phyloP scores from a whole-genome alignment of 345 rosid species.

The Firmiana major region DNA sequence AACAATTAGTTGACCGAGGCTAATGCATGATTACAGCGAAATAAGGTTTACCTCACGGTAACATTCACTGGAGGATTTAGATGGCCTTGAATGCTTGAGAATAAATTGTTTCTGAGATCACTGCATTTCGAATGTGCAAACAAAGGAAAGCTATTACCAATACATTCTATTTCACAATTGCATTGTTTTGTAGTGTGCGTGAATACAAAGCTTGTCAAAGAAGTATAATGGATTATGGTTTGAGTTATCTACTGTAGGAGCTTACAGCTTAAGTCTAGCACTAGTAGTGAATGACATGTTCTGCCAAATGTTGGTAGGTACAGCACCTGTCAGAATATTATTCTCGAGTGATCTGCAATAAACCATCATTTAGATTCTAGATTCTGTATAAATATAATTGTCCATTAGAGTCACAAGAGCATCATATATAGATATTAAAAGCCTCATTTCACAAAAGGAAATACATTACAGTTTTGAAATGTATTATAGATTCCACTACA shows the following conservation, averaged over 20 bases:
- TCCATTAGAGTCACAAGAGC: neutral
- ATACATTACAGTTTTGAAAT: neutral
- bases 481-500: neutral
- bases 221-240: neutral
- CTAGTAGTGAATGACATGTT: conserved; percentile 38
- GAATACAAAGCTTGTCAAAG: conserved; percentile 1
- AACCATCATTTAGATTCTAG: conserved; percentile 5
- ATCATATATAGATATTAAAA: neutral
- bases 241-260: conserved; percentile 5
- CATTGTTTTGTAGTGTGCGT: neutral
- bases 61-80: conserved; percentile 66
- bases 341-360: conserved; percentile 65
- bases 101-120: conserved; percentile 71
- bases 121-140: conserved; percentile 34
- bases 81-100: conserved; percentile 57
- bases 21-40: neutral
- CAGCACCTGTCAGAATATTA: conserved; percentile 61
- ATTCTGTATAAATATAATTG: neutral
- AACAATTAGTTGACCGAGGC: neutral
- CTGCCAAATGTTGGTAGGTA: conserved; percentile 61
- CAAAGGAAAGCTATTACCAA: neutral
- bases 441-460: conserved; percentile 9
- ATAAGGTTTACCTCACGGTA: conserved; percentile 60
- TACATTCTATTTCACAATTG: too few species aligned
- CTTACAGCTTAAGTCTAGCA: conserved; percentile 61